Conservation (phyloP, 202 grass and related monocot species). For the Digitaria exilis region DNA sequence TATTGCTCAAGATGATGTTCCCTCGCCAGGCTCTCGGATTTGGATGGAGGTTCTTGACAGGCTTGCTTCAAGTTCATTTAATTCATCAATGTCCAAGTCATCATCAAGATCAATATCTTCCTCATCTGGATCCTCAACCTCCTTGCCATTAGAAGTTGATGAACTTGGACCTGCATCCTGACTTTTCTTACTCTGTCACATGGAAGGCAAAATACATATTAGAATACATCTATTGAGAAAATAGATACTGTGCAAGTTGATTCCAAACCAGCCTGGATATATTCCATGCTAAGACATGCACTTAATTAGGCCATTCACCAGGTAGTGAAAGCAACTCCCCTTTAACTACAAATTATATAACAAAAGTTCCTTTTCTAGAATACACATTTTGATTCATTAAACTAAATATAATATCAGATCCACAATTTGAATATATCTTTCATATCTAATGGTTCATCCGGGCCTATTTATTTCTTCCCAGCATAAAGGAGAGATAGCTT, state of each 20-base stretch:
- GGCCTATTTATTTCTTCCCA: neutral
- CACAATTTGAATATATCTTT: neutral
- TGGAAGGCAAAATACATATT: conserved; percentile 4
- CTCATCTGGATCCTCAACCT: conserved; percentile 53
- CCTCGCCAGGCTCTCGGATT: conserved; percentile 69
- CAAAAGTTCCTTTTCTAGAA: neutral
- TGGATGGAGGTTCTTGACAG: conserved; percentile 76
- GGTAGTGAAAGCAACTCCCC: neutral
- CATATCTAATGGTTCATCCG: conserved; percentile 13
- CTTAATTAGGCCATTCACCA: neutral
- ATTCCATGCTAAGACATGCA: neutral
- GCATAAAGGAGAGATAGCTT: neutral
- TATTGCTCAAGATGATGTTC: conserved; percentile 60
- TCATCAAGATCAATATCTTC: conserved; percentile 71
- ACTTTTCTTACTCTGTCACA: conserved; percentile 54
- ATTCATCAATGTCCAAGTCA: conserved; percentile 91
- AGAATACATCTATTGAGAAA: neutral
- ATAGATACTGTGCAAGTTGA: neutral
- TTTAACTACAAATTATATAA: neutral
- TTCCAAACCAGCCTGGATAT: neutral
- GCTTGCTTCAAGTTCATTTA: conserved; percentile 96
- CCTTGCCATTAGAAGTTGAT: conserved; percentile 64
- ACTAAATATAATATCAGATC: conserved; percentile 2
- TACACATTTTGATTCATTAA: neutral
- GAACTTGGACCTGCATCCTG: conserved; percentile 53